Base-by-base conservation (phyloP, 441 rosid species). In the Brassica hybrid region DNA sequence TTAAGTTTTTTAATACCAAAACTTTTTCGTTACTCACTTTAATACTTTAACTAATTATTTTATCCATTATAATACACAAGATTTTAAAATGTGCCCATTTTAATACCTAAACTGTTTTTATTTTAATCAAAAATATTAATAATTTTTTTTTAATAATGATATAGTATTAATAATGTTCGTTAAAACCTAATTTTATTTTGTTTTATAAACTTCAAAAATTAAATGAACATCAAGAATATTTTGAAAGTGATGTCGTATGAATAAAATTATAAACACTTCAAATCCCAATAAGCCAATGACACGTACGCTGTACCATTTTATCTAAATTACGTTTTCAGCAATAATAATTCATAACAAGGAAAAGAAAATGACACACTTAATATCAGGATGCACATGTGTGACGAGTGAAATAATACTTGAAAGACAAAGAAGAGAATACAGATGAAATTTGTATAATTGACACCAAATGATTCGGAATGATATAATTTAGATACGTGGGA, bases 401-500 rank as follows among this genome's bases (percentile, higher is more conserved):
- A 81, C 80, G 73, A 72, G 79, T 76, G 65, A 23, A 65, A 50
- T 59, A 50, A 72, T 67, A 67, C 17, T 56, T 69, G 61, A 16
- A 9, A 30, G 38, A 43, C 14, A 59, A 16, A 66, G 6, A 32
- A 17, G 50, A 64, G 17, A 34, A 67, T 50, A 54, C 34, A 45
- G 12, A 62, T 41, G 45, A 67, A 60, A 45, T 14, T 73, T 79
- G 59, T 60, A 78, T 41, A 54, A 54, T 54, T 38, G 43, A 77
- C 75, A 80, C 76, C 82, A 81, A 79, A 87, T 84, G 94, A 90
- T 89, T 89, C 89, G 86, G 73, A 65, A 43, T 80, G 87, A 75
- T 85, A 75, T 88, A 79, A 72, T 92, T 93, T 93, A 85, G 77
- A 78, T 81, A 80, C 78, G 76, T 79, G 83, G 91, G 92, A 88